Evolutionary conservation across 768 basidiomycete genomes (phyloP), one percentile per base, ranked within the genome.

Genomic region (Cytidiella melzeri): DNA sequence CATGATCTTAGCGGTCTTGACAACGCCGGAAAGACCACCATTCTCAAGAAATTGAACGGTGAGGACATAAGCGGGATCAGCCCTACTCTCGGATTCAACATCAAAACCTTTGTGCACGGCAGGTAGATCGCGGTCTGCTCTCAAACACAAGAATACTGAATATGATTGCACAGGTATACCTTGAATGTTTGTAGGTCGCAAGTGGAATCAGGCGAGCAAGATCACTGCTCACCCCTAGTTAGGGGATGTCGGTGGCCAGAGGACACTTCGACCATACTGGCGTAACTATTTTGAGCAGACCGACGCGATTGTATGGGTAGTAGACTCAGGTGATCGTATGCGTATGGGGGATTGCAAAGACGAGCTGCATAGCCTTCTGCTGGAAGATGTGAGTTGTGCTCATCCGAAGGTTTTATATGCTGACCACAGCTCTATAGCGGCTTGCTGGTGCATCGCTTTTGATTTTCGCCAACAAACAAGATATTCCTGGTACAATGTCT

Each of bases 181-280:
- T 69, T 92, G 51, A 90, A 90, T 65, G 83, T 93, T 41, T 89
- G 85, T 89, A 62, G 55, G 81, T 67, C 20, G 3, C 48, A 12
- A 7, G 30, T 7, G 30, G 9, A 7, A 23, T 11, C 25, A n/a
- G 25, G 21, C 19, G 25, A 43, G 23, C 49, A 28, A 3, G 26
- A 49, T 5, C 43, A 5, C 26, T 27, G 15, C 30, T 43, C 5
- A 25, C 15, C 11, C 30, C 5, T 23, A 18, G 23, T 34, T 20
- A 97, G 94, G 95, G 96, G 96, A 99, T 65, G 92, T 98, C 28
- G 96, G 96, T 28, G 95, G 96, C 20, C 96, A 99, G 66, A 82
- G 86, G 50, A 94, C 92, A 0, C 81, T 99, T 45, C 80, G 96
- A 25, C 95, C 96, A 5, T 98, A 98, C 66, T 99, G 96, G 96